These are phyloP conservation scores for Dothideomycetes sp. DNA, from an alignment of 2,329 filamentous ascomycete species.

Conservation along the genomic window DNA sequence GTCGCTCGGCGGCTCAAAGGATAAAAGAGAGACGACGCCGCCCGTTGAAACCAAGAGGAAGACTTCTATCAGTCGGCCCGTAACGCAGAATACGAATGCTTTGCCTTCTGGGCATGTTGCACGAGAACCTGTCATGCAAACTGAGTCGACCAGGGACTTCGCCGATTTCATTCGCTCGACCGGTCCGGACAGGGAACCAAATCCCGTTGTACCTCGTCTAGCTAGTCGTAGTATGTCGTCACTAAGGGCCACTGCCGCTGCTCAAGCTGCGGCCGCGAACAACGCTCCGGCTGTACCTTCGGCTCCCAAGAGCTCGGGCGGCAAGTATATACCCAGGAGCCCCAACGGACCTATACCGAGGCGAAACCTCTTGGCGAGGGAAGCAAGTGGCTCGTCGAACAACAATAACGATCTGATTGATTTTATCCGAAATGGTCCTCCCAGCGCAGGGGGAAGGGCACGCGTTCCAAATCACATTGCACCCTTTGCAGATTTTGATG, in stretches of 20 bases:
- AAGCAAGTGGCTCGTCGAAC: constrained; percentile 57
- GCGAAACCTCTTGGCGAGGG: constrained; percentile 15
- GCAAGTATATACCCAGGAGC: constrained; percentile 14
- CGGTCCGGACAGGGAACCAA: constrained; percentile 46
- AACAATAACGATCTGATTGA: constrained; percentile 80
- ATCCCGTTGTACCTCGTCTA: constrained; percentile 14
- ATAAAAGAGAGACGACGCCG: constrained; percentile 3
- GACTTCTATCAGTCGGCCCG: constrained; percentile 23
- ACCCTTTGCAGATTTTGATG: constrained; percentile 9
- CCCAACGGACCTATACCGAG: neutral
- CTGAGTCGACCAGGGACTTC: constrained; percentile 70
- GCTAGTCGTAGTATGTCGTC: constrained; percentile 11
- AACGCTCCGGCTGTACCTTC: constrained; percentile 7
- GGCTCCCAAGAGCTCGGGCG: constrained; percentile 3
- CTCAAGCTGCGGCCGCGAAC: constrained; percentile 5
- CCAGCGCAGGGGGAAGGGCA: constrained; percentile 30
- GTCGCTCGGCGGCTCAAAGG: neutral
- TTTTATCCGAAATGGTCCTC: constrained; percentile 84
- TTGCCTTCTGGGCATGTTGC: constrained; percentile 37
- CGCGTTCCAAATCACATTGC: constrained; percentile 13
- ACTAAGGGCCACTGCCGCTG: constrained; percentile 6
- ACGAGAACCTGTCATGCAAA: constrained; percentile 62
- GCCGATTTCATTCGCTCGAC: constrained; percentile 84
- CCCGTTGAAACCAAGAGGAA: constrained; percentile 3
- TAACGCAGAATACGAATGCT: constrained; percentile 24